A percentile compares a stretch with the other conserved stretches of the same genome.
phyloP scores from a whole-genome alignment of 169 alveolate genomes.

The Blepharisma undulans region DNA sequence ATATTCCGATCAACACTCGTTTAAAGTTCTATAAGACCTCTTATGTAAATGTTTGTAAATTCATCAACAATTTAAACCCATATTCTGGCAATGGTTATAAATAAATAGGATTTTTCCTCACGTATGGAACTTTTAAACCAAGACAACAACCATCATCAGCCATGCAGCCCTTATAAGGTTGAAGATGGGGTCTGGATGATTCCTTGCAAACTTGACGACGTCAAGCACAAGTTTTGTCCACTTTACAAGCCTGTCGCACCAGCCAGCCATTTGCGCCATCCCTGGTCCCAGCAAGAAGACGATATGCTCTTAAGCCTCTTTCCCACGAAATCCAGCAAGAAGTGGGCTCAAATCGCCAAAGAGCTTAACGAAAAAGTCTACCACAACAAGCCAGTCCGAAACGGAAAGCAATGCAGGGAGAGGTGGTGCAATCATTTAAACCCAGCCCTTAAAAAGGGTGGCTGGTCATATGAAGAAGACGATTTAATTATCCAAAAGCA shows the following conservation, averaged over 20 bases:
- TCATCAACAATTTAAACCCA: not conserved
- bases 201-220: not conserved
- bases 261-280: not conserved
- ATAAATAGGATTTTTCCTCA: not conserved
- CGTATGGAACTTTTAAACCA: not conserved
- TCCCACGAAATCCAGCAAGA: not conserved
- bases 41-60: not conserved
- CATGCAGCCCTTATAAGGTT: not conserved
- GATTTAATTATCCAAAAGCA: constrained; percentile 70
- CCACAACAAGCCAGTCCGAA: constrained; percentile 28
- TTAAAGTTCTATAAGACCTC: not conserved
- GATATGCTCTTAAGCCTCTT: constrained; percentile 16
- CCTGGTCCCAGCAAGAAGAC: constrained; percentile 50
- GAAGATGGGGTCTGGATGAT: not conserved
- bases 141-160: not conserved
- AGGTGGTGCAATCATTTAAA: constrained; percentile 80
- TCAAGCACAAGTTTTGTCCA: not conserved
- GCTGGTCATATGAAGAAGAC: constrained; percentile 87
- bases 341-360: not conserved
- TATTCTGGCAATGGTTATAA: not conserved
- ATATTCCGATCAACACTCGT: not conserved
- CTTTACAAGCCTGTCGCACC: not conserved
- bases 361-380: not conserved
- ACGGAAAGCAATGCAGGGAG: constrained; percentile 75
- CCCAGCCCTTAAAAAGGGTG: constrained; percentile 82